Evolutionary conservation across 805 yeast genomes (phyloP), one percentile per base, ranked within the genome.

Genomic region (Lipomyces lipofer): DNA sequence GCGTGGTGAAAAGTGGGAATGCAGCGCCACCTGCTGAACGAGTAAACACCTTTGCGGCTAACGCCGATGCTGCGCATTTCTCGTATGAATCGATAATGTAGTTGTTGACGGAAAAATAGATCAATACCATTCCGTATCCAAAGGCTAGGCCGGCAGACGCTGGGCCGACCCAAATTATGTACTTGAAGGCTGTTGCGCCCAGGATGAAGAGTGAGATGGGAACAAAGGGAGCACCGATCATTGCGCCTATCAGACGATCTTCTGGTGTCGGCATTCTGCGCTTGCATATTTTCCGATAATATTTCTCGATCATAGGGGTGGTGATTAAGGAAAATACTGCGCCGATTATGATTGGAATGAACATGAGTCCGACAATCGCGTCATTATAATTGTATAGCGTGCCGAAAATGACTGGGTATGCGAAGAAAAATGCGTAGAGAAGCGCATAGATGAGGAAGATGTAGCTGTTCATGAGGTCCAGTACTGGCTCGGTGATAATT

Each of bases 391-490:
- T 89, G 66, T 89, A 88, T 49, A 88, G 75, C 52, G 82, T 85
- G 52, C 77, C 79, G 69, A 89, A 89, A 48, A 89, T 87, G 49
- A 85, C 95, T 3, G 97, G 97, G 72, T 86, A 89, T 0, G 97
- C 96, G 73, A 88, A 89, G 82, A 89, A 89, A 75, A 89, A 89
- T 10, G 95, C 96, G 66, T 89, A 89, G 49, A 89, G 75, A 68
- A 89, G 75, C 10, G 96, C 84, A 73, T 89, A 89, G 69, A 89
- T 88, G 68, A 89, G 78, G 61, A 94, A 89, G 58, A 89, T 92
- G 70, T 87, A 89, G 63, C 81, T 80, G 70, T 95, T 88, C 75
- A 89, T 81, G 63, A 87, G 73, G 65, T 82, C 94, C 64, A 89
- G 74, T 24, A 88, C 94, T 2, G 95, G 95, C 69, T 89, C 96